A percentile compares a stretch with the other conserved stretches of the same genome.
These are phyloP conservation scores for Gossypium davidsonii DNA, from an alignment of 441 rosid species.

Conservation along the genomic window DNA sequence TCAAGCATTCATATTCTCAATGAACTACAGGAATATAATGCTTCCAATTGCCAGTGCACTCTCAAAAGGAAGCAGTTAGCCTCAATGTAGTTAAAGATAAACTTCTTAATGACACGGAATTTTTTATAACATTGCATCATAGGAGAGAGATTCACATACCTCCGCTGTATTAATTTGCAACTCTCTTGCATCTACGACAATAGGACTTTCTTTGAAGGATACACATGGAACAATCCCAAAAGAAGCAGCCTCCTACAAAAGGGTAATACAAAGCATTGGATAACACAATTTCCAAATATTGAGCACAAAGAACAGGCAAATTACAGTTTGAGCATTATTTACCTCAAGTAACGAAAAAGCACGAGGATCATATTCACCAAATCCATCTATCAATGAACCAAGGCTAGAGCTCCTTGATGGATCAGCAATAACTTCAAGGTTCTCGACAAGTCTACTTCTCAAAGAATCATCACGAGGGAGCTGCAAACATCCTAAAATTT, in stretches of 20 bases:
- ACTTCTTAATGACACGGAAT: neutral
- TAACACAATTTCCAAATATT: conserved; percentile 9
- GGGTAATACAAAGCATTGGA: conserved; percentile 12
- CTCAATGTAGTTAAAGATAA: neutral
- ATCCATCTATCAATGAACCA: conserved; percentile 73
- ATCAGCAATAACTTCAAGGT: conserved; percentile 45
- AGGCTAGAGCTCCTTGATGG: conserved; percentile 48
- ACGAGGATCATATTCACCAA: conserved; percentile 91
- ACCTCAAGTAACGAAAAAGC: conserved; percentile 89
- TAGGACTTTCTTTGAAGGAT: conserved; percentile 60
- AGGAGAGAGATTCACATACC: conserved; percentile 33
- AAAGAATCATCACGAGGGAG: conserved; percentile 61
- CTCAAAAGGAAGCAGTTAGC: neutral
- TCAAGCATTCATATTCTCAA: neutral
- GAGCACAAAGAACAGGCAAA: conserved; percentile 10
- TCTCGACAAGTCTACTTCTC: conserved; percentile 58
- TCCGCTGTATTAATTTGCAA: conserved; percentile 53
- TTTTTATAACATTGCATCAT: neutral
- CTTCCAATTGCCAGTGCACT: neutral
- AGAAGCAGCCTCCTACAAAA: conserved; percentile 73
- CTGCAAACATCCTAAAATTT: conserved; percentile 77
- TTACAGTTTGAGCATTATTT: conserved; percentile 11
- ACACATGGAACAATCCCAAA: conserved; percentile 56
- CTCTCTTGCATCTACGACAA: conserved; percentile 54
- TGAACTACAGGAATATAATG: neutral